A percentile compares a stretch with the other conserved stretches of the same genome.
These are phyloP conservation scores for Yamadazyma friedrichii DNA, from an alignment of 1,139 yeast genomes.

Conservation along the genomic window DNA sequence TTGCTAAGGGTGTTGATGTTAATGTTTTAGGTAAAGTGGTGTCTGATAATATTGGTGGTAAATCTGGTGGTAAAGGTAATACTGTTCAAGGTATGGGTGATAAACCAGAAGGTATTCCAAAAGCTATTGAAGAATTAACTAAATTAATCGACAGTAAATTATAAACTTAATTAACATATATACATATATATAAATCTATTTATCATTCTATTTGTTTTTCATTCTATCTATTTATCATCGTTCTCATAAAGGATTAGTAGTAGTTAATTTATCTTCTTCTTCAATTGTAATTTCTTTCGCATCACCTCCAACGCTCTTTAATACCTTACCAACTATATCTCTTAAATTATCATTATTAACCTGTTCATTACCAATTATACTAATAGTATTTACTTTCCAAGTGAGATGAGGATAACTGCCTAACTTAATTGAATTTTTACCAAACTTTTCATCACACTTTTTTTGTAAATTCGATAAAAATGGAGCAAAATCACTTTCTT, in stretches of 20 bases:
- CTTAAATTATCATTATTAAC: conserved; percentile 36
- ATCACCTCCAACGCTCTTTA: conserved; percentile 39
- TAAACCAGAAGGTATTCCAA: conserved; percentile 63
- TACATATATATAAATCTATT: not conserved
- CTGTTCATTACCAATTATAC: conserved; percentile 59
- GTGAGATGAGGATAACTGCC: conserved; percentile 84
- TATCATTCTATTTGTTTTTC: not conserved
- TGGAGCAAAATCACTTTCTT: conserved; percentile 72
- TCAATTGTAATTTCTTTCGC: conserved; percentile 56
- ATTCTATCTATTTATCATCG: conserved; percentile 2
- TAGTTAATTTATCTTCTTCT: conserved; percentile 45
- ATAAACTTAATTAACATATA: conserved; percentile 14
- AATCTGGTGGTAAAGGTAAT: conserved; percentile 98
- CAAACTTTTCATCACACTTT: conserved; percentile 36
- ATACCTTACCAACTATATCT: conserved; percentile 46
- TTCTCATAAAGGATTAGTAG: conserved; percentile 12
- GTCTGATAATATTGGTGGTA: conserved; percentile 81
- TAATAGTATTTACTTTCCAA: conserved; percentile 63
- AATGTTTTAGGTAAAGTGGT: conserved; percentile 72
- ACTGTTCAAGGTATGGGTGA: conserved; percentile 97
- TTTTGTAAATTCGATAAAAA: conserved; percentile 53
- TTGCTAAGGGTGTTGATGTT: conserved; percentile 73
- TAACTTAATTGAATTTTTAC: conserved; percentile 50
- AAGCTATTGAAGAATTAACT: conserved; percentile 71
- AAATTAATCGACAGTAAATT: conserved; percentile 57